These are phyloP conservation scores for Noccaea caerulescens DNA, from an alignment of 345 rosid genomes.

Conservation along the genomic window DNA sequence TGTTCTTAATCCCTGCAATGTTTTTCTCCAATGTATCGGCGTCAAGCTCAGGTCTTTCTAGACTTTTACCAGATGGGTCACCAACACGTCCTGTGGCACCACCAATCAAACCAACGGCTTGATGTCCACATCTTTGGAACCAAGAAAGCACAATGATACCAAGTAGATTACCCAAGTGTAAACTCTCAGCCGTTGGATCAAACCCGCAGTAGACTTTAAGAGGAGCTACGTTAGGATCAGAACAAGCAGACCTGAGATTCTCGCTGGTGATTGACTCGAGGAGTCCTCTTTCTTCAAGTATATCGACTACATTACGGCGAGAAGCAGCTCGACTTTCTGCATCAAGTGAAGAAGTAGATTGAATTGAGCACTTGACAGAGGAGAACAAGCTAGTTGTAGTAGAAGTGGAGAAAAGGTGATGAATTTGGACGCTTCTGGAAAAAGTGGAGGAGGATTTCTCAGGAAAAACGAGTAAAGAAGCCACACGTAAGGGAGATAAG, in stretches of 20 bases:
- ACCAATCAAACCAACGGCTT: slow-evolving; percentile 83
- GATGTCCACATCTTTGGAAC: slow-evolving; percentile 91
- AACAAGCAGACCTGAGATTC: slow-evolving; percentile 65
- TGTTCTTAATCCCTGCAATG: slow-evolving; percentile 57
- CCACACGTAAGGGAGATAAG: slow-evolving; percentile 41
- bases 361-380: slow-evolving; percentile 47
- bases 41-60: slow-evolving; percentile 91
- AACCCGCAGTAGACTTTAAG: slow-evolving; percentile 89
- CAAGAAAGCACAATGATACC: slow-evolving; percentile 94
- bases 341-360: slow-evolving; percentile 44
- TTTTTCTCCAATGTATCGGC: slow-evolving; percentile 58
- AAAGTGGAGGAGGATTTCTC: slow-evolving; percentile 32
- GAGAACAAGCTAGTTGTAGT: slow-evolving; percentile 38
- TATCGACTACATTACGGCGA: slow-evolving; percentile 62
- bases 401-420: slow-evolving; percentile 34
- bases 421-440: slow-evolving; percentile 30
- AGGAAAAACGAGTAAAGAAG: slow-evolving; percentile 35
- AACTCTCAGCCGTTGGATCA: slow-evolving; percentile 94
- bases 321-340: slow-evolving; percentile 38
- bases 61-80: slow-evolving; percentile 93
- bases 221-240: slow-evolving; percentile 48
- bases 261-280: slow-evolving; percentile 84
- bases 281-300: slow-evolving; percentile 80
- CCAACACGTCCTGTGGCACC: slow-evolving; percentile 97
- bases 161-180: slow-evolving; percentile 90